phyloP scores from a whole-genome alignment of 257 asterid genomes.

The Solanum megistacrolobum region DNA sequence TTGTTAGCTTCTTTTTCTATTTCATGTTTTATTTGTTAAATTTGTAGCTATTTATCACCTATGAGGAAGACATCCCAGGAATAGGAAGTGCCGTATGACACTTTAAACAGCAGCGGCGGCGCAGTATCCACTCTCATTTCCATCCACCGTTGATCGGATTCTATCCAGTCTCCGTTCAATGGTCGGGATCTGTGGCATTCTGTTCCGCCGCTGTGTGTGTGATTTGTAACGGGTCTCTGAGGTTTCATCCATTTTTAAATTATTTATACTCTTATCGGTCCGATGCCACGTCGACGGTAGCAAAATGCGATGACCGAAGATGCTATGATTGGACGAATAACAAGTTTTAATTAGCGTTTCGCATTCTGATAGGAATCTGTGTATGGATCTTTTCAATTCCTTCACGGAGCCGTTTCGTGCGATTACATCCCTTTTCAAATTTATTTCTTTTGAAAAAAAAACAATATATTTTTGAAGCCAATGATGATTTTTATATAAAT shows the following conservation, averaged over 20 bases:
- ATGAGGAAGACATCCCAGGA: constrained; percentile 72
- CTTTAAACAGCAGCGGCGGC: constrained; percentile 31
- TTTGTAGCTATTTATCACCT: not conserved
- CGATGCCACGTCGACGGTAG: constrained; percentile 71
- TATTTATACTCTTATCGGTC: not conserved
- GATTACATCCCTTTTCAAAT: constrained; percentile 29
- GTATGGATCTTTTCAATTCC: constrained; percentile 4
- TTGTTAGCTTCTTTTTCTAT: not conserved
- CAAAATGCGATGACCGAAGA: constrained; percentile 34
- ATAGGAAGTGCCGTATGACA: constrained; percentile 96
- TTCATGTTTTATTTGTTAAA: not conserved
- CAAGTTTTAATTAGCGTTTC: constrained; percentile 17
- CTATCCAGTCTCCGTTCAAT: constrained; percentile 10
- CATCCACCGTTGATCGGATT: constrained; percentile 27
- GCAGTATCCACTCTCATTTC: constrained; percentile 7
- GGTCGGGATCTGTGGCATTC: constrained; percentile 33
- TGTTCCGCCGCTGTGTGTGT: constrained; percentile 34
- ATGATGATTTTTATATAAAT: constrained; percentile 24
- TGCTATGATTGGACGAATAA: constrained; percentile 52
- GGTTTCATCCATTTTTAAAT: not conserved
- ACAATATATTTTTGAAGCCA: constrained; percentile 8
- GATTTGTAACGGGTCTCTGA: constrained; percentile 79
- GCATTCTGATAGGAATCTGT: constrained; percentile 73
- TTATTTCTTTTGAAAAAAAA: no score
- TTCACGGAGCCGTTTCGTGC: constrained; percentile 31